Percentiles rank a stretch among this genome's conserved stretches.
These are phyloP conservation scores for Pilatotrama ljubarskyi DNA, from an alignment of 768 basidiomycete species.

Conservation along the genomic window DNA sequence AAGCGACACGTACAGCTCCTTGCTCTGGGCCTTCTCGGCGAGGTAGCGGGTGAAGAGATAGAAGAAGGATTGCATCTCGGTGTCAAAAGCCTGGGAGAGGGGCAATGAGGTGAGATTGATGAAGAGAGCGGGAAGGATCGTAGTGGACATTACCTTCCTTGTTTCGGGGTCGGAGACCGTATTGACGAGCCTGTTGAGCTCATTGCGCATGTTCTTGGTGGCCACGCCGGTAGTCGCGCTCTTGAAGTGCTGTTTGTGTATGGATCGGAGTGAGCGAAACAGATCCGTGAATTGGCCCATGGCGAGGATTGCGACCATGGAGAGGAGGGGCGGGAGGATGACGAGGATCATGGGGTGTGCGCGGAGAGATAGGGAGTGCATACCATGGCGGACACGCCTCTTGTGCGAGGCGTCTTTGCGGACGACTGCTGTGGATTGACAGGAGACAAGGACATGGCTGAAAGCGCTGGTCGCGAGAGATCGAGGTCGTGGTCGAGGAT, in stretches of 20 bases:
- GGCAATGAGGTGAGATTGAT: too few species aligned
- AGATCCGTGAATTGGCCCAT: slow-evolving; percentile 20
- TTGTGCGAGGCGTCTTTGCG: slow-evolving; percentile 29
- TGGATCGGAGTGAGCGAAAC: slow-evolving; percentile 34
- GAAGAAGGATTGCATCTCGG: slow-evolving; percentile 97
- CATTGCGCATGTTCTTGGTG: slow-evolving; percentile 63
- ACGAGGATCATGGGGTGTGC: background rate
- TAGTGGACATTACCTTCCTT: slow-evolving; percentile 50
- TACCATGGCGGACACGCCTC: slow-evolving; percentile 33
- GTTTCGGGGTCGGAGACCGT: slow-evolving; percentile 55
- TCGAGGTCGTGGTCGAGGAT: background rate
- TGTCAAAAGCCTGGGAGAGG: slow-evolving; percentile 72
- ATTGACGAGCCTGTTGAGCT: slow-evolving; percentile 65
- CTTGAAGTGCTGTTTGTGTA: slow-evolving; percentile 41
- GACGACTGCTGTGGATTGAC: slow-evolving; percentile 13
- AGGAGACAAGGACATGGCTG: slow-evolving; percentile 4
- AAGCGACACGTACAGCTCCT: slow-evolving; percentile 69
- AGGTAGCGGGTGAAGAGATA: slow-evolving; percentile 95
- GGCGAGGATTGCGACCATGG: slow-evolving; percentile 4
- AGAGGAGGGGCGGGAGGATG: background rate
- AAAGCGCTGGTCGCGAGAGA: background rate
- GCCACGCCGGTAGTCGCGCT: slow-evolving; percentile 47
- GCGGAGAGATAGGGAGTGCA: slow-evolving; percentile 10
- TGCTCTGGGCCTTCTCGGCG: slow-evolving; percentile 39
- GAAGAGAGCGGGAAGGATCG: too few species aligned